phyloP scores from a whole-genome alignment of 1,284 basidiomycete species.

The Chalciporus sp. region DNA sequence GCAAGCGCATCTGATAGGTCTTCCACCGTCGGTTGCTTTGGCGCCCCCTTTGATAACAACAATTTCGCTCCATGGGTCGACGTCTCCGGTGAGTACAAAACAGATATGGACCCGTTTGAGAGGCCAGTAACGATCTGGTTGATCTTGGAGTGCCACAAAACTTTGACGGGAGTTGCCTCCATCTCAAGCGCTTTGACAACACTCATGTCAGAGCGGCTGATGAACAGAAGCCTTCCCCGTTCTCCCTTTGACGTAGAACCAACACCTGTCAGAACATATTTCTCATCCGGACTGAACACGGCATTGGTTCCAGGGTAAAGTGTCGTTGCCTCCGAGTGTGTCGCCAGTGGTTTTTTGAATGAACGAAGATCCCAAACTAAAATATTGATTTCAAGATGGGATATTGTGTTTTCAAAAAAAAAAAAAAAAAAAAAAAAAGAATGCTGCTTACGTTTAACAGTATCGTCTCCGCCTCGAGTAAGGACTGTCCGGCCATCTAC shows the following conservation, averaged over 20 bases:
- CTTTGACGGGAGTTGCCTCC: constrained; percentile 82
- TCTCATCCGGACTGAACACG: constrained; percentile 91
- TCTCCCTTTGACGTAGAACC: constrained; percentile 65
- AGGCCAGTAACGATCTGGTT: constrained; percentile 93
- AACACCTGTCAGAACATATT: constrained; percentile 82
- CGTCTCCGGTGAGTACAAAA: constrained; percentile 86
- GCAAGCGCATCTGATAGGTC: constrained; percentile 84
- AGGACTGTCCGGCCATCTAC: constrained; percentile 81
- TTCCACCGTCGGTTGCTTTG: constrained; percentile 73
- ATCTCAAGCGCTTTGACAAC: constrained; percentile 66
- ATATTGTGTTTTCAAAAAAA: background rate
- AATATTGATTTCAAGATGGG: constrained; percentile 6
- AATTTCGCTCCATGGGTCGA: constrained; percentile 93
- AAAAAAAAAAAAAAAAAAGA: too few species aligned
- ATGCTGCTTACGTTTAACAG: constrained; percentile 87
- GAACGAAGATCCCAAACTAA: constrained; percentile 92
- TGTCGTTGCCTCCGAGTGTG: constrained; percentile 66
- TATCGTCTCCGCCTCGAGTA: constrained; percentile 91
- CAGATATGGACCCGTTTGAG: constrained; percentile 86
- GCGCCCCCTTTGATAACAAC: constrained; percentile 74
- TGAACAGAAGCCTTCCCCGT: constrained; percentile 73
- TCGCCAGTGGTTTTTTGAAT: constrained; percentile 84
- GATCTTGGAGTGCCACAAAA: constrained; percentile 95
- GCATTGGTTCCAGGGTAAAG: constrained; percentile 91
- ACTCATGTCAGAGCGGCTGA: constrained; percentile 70